Evolutionary conservation across 2,329 filamentous ascomycete genomes (phyloP).

Genomic region (Sporothrix sp.): DNA sequence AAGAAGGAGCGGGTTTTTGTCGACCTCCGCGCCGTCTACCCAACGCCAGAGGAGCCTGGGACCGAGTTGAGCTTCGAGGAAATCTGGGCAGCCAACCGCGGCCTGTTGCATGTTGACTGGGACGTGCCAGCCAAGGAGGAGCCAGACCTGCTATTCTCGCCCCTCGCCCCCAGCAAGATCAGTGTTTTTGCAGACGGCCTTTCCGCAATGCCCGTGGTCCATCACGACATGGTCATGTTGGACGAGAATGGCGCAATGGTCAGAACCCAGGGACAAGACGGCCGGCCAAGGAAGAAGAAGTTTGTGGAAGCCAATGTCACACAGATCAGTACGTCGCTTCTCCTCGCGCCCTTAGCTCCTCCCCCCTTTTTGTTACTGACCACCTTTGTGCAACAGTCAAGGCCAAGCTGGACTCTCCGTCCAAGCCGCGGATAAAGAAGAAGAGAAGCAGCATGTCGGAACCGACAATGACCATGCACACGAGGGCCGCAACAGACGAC

Average conservation of each 20-base stretch:
- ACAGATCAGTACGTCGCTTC: slow-evolving; percentile 62
- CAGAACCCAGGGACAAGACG: slow-evolving; percentile 7
- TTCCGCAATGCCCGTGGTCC: slow-evolving; percentile 31
- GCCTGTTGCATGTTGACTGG: slow-evolving; percentile 55
- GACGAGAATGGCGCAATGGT: slow-evolving; percentile 51
- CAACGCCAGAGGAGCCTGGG: slow-evolving; percentile 57
- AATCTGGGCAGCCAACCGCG: slow-evolving; percentile 66
- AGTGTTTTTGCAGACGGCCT: slow-evolving; percentile 24
- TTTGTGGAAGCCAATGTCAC: slow-evolving; percentile 81
- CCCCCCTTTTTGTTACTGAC: neutral
- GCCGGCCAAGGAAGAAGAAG: slow-evolving; percentile 59
- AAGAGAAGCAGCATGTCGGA: slow-evolving; percentile 54
- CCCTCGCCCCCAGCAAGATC: slow-evolving; percentile 23
- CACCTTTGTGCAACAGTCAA: slow-evolving; percentile 52
- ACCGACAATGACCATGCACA: slow-evolving; percentile 98
- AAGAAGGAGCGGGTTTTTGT: slow-evolving; percentile 82
- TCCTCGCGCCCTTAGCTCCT: no score
- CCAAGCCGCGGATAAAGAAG: slow-evolving; percentile 71
- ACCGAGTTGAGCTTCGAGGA: slow-evolving; percentile 88
- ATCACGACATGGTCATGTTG: slow-evolving; percentile 35
- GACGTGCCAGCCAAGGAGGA: slow-evolving; percentile 23
- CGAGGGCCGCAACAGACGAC: slow-evolving; percentile 87
- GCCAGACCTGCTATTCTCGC: slow-evolving; percentile 9
- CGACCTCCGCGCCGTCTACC: slow-evolving; percentile 77
- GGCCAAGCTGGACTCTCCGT: slow-evolving; percentile 84